phyloP scores from a whole-genome alignment of 352 stramenopile species.

The Pythium chondricola region DNA sequence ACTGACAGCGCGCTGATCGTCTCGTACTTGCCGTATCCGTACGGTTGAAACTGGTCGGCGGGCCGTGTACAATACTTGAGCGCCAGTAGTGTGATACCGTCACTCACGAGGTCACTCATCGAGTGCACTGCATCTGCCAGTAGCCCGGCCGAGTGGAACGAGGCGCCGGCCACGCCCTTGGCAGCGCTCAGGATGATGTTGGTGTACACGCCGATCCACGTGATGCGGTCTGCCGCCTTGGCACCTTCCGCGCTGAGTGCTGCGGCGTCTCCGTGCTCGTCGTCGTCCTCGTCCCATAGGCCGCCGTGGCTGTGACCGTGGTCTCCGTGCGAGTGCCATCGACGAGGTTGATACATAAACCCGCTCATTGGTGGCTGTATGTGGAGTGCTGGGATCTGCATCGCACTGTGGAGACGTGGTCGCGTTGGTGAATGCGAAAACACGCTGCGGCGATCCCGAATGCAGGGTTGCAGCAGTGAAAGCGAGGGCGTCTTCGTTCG shows the following conservation, averaged over 20 bases:
- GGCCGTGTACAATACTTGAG: slow-evolving; percentile 89
- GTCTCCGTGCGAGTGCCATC: slow-evolving; percentile 11
- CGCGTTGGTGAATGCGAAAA: too few relatives aligned
- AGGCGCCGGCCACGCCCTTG: slow-evolving; percentile 65
- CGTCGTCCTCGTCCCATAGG: slow-evolving; percentile 19
- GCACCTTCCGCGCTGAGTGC: slow-evolving; percentile 31
- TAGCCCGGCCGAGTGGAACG: slow-evolving; percentile 83
- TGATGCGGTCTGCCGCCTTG: slow-evolving; percentile 51
- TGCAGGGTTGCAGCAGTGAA: too few relatives aligned
- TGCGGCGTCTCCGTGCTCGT: slow-evolving; percentile 21
- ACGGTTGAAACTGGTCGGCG: slow-evolving; percentile 85
- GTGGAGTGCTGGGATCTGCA: too few relatives aligned
- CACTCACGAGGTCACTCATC: slow-evolving; percentile 90
- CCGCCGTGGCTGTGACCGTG: slow-evolving; percentile 24
- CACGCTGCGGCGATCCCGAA: too few relatives aligned
- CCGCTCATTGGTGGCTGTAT: too few relatives aligned
- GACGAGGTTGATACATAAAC: neutral
- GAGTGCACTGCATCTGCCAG: slow-evolving; percentile 94
- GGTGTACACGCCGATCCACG: slow-evolving; percentile 60
- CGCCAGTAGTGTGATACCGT: slow-evolving; percentile 92
- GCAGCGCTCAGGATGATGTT: slow-evolving; percentile 60
- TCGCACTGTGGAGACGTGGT: too few relatives aligned
- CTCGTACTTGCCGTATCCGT: slow-evolving; percentile 77
- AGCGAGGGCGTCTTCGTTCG: too few relatives aligned
- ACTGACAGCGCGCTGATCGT: slow-evolving; percentile 60